Conservation (phyloP, 2,329 filamentous ascomycete species). For the Aureobasidium sp. region DNA sequence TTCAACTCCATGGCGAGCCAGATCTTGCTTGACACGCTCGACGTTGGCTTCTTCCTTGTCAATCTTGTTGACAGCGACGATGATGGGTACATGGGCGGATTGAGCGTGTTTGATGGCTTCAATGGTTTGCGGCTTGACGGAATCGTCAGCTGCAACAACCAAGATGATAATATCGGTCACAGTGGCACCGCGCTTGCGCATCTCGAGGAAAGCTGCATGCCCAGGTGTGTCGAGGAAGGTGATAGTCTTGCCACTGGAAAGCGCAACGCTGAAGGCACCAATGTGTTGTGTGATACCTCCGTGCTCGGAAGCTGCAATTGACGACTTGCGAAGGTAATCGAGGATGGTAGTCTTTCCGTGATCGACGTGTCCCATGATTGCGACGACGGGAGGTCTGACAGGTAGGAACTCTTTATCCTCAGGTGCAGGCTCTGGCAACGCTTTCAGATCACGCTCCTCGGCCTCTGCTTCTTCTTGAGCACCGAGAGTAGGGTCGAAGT, state of each 20-base stretch:
- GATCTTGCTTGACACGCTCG: slow-evolving; percentile 80
- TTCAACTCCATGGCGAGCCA: slow-evolving; percentile 74
- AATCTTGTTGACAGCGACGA: slow-evolving; percentile 96
- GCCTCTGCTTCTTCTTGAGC: slow-evolving; percentile 45
- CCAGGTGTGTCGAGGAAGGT: slow-evolving; percentile 97
- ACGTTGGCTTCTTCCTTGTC: slow-evolving; percentile 79
- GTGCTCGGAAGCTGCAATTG: slow-evolving; percentile 82
- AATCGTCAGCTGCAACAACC: slow-evolving; percentile 93
- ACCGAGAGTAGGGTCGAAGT: slow-evolving; percentile 71
- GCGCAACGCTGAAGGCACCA: slow-evolving; percentile 85
- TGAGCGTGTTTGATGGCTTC: slow-evolving; percentile 94
- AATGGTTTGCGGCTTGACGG: slow-evolving; percentile 92
- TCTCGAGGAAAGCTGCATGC: slow-evolving; percentile 89
- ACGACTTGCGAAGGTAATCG: slow-evolving; percentile 88
- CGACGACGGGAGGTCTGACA: slow-evolving; percentile 80
- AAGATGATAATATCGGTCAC: slow-evolving; percentile 96
- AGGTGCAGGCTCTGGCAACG: slow-evolving; percentile 46
- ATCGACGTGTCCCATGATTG: slow-evolving; percentile 99
- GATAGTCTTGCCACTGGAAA: slow-evolving; percentile 77
- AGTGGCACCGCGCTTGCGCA: slow-evolving; percentile 91
- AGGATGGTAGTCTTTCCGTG: slow-evolving; percentile 96
- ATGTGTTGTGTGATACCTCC: slow-evolving; percentile 98
- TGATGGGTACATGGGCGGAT: slow-evolving; percentile 81
- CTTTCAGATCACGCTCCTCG: slow-evolving; percentile 62
- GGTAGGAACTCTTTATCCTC: slow-evolving; percentile 64